A percentile compares a stretch with the other conserved stretches of the same genome.
phyloP scores from a whole-genome alignment of 2,329 filamentous ascomycete species.

The Fusarium torreyae region DNA sequence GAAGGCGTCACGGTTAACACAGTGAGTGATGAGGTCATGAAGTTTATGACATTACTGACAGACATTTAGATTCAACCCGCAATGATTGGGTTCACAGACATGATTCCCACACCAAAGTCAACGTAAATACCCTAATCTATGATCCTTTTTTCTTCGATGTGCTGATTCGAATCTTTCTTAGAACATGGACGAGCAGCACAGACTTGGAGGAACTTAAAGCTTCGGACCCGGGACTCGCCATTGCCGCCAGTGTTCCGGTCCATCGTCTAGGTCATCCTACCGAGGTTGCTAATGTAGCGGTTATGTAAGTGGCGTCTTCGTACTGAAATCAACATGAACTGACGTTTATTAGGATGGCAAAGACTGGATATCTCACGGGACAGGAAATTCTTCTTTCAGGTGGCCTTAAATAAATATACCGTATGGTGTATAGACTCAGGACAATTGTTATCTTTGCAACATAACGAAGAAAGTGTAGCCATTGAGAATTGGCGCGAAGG shows the following conservation, averaged over 20 bases:
- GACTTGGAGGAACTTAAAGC: slow-evolving; percentile 51
- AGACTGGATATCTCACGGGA: slow-evolving; percentile 34
- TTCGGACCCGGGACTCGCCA: slow-evolving; percentile 54
- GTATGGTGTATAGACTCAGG: no score
- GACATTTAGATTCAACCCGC: slow-evolving; percentile 49
- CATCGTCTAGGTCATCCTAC: slow-evolving; percentile 53
- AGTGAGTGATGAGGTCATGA: slow-evolving; percentile 28
- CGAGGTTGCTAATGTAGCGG: slow-evolving; percentile 55
- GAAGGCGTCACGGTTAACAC: slow-evolving; percentile 56
- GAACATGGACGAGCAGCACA: slow-evolving; percentile 53
- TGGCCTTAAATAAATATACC: slow-evolving; percentile 21
- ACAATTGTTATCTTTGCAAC: no score
- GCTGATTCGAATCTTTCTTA: slow-evolving; percentile 1
- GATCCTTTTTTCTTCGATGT: fast-evolving
- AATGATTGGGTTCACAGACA: slow-evolving; percentile 56
- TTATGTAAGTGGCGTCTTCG: slow-evolving; percentile 49
- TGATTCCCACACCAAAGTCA: slow-evolving; percentile 55
- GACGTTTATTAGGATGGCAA: slow-evolving; percentile 24
- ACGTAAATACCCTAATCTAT: slow-evolving; percentile 35
- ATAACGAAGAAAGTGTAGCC: no score
- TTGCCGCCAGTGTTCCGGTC: slow-evolving; percentile 54
- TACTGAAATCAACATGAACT: fast-evolving
- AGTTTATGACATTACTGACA: neutral
- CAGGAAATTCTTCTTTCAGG: slow-evolving; percentile 34
- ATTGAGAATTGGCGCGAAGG: no score